phyloP scores from a whole-genome alignment of 257 asterid genomes.

The Striga asiatica region DNA sequence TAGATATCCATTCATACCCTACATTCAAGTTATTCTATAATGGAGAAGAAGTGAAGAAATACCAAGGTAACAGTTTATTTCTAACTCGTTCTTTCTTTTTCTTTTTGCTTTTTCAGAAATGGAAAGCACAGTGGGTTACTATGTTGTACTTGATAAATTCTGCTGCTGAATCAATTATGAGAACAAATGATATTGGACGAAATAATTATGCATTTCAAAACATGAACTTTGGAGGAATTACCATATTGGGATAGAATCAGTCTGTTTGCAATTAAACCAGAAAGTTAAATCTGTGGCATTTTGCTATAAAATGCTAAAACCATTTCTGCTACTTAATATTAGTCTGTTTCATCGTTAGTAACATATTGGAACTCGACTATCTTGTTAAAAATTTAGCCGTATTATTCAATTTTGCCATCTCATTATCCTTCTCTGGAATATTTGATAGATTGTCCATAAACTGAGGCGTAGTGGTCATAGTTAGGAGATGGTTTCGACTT shows the following conservation, averaged over 20 bases:
- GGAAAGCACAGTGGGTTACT: background rate
- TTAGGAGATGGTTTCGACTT: too few relatives aligned
- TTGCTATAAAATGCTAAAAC: background rate
- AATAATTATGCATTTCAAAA: background rate
- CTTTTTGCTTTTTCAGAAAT: background rate
- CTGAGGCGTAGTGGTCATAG: background rate
- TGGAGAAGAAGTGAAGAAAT: constrained; percentile 81
- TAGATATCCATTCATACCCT: constrained; percentile 91
- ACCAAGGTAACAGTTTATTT: constrained; percentile 49
- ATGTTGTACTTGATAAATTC: constrained; percentile 1
- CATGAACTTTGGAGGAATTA: background rate
- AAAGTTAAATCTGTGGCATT: background rate
- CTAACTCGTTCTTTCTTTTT: background rate
- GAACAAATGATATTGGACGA: background rate
- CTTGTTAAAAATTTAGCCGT: background rate
- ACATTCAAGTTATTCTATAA: constrained; percentile 90
- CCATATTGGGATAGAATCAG: background rate
- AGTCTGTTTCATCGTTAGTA: background rate
- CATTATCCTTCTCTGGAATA: too few relatives aligned
- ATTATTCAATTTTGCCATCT: background rate
- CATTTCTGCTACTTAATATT: background rate
- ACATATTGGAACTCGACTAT: background rate
- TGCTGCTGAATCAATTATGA: background rate
- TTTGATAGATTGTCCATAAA: background rate
- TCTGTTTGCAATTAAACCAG: background rate